Evolutionary conservation across 768 basidiomycete genomes (phyloP).

Genomic region (Artomyces pyxidatus): DNA sequence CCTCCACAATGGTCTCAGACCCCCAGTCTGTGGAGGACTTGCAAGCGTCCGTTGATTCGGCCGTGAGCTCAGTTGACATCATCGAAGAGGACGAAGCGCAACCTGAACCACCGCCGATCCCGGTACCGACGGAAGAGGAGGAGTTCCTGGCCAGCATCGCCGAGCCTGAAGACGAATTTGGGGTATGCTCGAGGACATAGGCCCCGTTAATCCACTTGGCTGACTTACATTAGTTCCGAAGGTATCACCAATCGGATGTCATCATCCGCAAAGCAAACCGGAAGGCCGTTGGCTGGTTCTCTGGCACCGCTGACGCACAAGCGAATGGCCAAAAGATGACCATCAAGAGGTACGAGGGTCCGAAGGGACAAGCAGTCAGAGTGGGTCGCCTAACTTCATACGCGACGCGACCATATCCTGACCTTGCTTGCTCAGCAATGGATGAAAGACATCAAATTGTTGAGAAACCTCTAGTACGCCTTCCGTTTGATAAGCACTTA

Average conservation of each 20-base stretch:
- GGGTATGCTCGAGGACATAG: conserved; percentile 3
- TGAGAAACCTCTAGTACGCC: conserved; percentile 43
- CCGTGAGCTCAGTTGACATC: conserved; percentile 4
- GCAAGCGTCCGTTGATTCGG: not conserved
- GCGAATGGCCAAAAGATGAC: conserved; percentile 32
- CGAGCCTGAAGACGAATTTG: conserved; percentile 10
- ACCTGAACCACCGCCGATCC: not conserved
- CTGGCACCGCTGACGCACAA: conserved; percentile 32
- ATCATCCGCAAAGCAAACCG: conserved; percentile 23
- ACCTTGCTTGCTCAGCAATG: conserved; percentile 29
- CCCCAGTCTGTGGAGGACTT: no score
- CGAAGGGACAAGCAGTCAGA: conserved; percentile 24
- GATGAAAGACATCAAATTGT: conserved; percentile 40
- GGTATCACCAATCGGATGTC: conserved; percentile 45
- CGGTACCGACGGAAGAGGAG: conserved; percentile 8
- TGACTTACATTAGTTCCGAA: conserved; percentile 30
- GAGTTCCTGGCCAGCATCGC: conserved; percentile 8
- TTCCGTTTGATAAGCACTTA: not conserved
- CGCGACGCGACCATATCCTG: not conserved
- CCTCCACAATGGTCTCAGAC: no score
- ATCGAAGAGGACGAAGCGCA: not conserved
- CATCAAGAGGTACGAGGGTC: conserved; percentile 38
- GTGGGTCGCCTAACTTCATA: conserved; percentile 14
- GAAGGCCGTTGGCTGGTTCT: conserved; percentile 36
- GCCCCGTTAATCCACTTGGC: not conserved